Evolutionary conservation across 306 rosid genomes (phyloP).

Genomic region (Prunus dulcis): DNA sequence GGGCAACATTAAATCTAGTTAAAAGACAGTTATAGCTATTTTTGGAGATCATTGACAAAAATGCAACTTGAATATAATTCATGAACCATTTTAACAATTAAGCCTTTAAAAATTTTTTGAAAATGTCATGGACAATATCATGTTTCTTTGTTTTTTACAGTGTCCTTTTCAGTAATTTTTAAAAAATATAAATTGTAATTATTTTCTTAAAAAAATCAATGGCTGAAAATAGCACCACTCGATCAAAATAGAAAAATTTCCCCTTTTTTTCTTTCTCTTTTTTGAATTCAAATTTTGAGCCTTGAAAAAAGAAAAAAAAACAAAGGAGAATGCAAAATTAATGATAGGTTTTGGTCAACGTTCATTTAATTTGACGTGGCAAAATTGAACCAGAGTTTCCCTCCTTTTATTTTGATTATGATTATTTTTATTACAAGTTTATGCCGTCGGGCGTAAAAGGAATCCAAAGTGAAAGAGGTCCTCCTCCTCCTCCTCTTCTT

Average conservation of each 20-base stretch:
- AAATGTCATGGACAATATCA: too few species aligned
- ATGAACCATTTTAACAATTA: too few species aligned
- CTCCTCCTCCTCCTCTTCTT: background rate
- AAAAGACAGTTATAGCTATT: too few species aligned
- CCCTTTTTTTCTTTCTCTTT: background rate
- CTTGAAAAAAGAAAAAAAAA: background rate
- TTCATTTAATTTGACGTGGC: conserved; percentile 19
- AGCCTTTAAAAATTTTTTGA: too few species aligned
- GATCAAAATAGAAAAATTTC: background rate
- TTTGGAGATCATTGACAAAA: too few species aligned
- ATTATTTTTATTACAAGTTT: background rate
- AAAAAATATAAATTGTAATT: too few species aligned
- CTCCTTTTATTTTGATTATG: conserved; percentile 24
- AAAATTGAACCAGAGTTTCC: conserved; percentile 51
- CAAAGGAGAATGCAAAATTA: background rate
- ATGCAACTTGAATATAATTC: too few species aligned
- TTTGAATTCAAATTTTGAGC: background rate
- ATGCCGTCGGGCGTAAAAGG: background rate
- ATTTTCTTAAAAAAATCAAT: too few species aligned
- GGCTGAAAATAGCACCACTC: too few species aligned
- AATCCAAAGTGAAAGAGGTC: background rate
- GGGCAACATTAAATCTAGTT: too few species aligned
- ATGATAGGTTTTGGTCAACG: background rate
- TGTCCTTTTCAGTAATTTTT: too few species aligned
- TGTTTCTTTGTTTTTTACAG: too few species aligned